A percentile compares a stretch with the other conserved stretches of the same genome.
phyloP scores from a whole-genome alignment of 2,329 filamentous ascomycete species.

The Aurifilum marmelostoma region DNA sequence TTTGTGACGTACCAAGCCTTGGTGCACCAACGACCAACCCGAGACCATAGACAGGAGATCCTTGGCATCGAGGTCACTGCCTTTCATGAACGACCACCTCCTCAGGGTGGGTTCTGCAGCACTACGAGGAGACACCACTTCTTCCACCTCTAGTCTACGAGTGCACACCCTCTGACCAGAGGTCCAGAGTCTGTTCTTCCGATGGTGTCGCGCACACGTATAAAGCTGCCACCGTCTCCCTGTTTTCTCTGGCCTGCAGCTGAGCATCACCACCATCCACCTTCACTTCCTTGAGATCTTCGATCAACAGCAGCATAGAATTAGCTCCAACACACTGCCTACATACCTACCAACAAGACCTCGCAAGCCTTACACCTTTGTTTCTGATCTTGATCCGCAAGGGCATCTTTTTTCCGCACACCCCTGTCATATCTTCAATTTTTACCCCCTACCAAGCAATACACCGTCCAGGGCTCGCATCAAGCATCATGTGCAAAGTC shows the following conservation, averaged over 20 bases:
- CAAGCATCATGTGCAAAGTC: slow-evolving; percentile 23
- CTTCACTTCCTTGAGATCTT: slow-evolving; percentile 8
- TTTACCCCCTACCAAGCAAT: neutral
- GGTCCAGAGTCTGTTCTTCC: slow-evolving; percentile 21
- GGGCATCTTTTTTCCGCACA: neutral
- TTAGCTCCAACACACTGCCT: neutral
- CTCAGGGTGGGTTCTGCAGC: slow-evolving; percentile 14
- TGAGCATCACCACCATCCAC: slow-evolving; percentile 25
- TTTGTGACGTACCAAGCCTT: slow-evolving; percentile 28
- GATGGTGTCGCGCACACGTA: slow-evolving; percentile 24
- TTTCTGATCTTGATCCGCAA: neutral
- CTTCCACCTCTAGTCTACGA: slow-evolving; percentile 23
- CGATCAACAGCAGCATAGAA: slow-evolving; percentile 7
- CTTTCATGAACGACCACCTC: slow-evolving; percentile 20
- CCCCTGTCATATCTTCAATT: neutral
- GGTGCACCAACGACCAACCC: slow-evolving; percentile 25
- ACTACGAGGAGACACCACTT: slow-evolving; percentile 20
- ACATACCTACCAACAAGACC: neutral
- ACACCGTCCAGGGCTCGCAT: neutral
- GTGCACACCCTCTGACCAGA: slow-evolving; percentile 27
- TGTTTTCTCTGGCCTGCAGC: slow-evolving; percentile 12
- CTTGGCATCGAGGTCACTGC: slow-evolving; percentile 19
- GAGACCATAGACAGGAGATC: slow-evolving; percentile 12
- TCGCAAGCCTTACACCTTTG: neutral
- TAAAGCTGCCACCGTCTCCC: slow-evolving; percentile 24